Evolutionary conservation across 805 yeast genomes (phyloP).

Genomic region (Nematodospora valgi): DNA sequence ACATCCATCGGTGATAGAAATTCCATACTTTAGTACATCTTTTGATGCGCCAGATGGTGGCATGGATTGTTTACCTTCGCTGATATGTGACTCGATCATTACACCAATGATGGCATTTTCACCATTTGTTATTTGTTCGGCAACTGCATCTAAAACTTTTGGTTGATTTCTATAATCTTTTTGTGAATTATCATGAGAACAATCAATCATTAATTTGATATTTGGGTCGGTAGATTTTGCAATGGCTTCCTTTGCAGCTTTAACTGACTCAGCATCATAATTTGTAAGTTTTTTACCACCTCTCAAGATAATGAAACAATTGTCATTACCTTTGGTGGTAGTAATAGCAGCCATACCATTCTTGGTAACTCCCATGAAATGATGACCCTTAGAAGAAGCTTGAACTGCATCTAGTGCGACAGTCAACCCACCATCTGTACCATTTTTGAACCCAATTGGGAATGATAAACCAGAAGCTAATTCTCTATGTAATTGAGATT

Average conservation of each 20-base stretch:
- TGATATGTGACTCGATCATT: conserved; percentile 91
- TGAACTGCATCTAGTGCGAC: conserved; percentile 93
- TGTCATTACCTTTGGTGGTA: conserved; percentile 91
- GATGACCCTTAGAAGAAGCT: conserved; percentile 90
- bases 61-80: conserved; percentile 86
- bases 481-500: conserved; percentile 96
- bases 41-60: conserved; percentile 53
- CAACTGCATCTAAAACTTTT: conserved; percentile 77
- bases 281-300: conserved; percentile 96
- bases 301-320: conserved; percentile 90
- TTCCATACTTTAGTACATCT: conserved; percentile 79
- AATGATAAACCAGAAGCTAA: conserved; percentile 96
- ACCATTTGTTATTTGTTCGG: conserved; percentile 78
- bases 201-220: conserved; percentile 84
- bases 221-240: conserved; percentile 43
- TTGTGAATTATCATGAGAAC: conserved; percentile 95
- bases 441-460: conserved; percentile 98
- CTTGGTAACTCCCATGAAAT: conserved; percentile 95
- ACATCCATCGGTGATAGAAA: conserved; percentile 96
- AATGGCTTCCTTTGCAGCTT: conserved; percentile 67
- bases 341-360: conserved; percentile 96
- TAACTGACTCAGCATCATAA: conserved; percentile 78
- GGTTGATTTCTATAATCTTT: conserved; percentile 97
- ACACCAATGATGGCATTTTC: conserved; percentile 82
- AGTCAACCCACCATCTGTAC: conserved; percentile 91